These are phyloP conservation scores for Scenedesmus sp. DNA, from an alignment of 163 green algal genomes.

Conservation along the genomic window DNA sequence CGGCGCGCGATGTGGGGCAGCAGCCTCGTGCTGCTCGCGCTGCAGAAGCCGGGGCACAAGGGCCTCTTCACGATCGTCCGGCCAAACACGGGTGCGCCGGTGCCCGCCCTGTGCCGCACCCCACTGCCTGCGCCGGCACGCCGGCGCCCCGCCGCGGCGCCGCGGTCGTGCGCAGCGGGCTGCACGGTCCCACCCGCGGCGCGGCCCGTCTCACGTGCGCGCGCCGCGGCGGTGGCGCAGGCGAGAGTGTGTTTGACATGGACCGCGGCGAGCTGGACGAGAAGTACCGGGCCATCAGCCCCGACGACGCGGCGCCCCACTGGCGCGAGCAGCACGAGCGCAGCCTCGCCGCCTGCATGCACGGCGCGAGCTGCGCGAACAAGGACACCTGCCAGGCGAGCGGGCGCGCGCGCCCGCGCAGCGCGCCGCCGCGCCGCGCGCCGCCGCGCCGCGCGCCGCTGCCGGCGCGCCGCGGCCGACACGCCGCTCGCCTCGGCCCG, in stretches of 20 bases:
- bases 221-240: conserved; percentile 31
- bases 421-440: background rate
- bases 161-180: no score
- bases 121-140: background rate
- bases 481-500: no score
- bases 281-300: conserved; percentile 66
- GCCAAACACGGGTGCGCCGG: conserved; percentile 78
- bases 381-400: conserved; percentile 63
- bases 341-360: conserved; percentile 73
- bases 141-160: no score
- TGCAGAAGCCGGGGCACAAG: conserved; percentile 64
- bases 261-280: conserved; percentile 73
- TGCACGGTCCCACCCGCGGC: no score
- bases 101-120: no score
- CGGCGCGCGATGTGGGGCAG: conserved; percentile 65
- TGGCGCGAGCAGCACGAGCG: conserved; percentile 10
- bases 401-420: background rate
- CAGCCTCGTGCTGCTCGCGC: conserved; percentile 73
- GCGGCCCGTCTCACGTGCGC: no score
- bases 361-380: conserved; percentile 72
- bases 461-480: background rate
- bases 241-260: conserved; percentile 78
- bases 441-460: background rate
- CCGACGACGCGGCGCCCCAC: conserved; percentile 62
- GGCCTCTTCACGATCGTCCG: conserved; percentile 48